phyloP scores from a whole-genome alignment of 805 yeast genomes.

The Pichia cephalocereana region DNA sequence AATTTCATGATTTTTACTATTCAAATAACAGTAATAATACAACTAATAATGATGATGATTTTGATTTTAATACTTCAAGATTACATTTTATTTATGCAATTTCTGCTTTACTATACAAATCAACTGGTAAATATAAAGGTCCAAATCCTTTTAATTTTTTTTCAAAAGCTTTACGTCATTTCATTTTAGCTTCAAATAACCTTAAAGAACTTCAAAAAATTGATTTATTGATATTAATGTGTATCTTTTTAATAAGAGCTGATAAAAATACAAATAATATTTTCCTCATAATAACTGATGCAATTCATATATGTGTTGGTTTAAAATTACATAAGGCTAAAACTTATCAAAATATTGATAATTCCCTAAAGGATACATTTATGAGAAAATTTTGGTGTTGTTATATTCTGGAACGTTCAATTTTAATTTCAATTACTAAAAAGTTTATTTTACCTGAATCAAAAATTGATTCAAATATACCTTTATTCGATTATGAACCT shows the following conservation, averaged over 20 bases:
- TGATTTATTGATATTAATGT: slow-evolving; percentile 43
- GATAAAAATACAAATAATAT: slow-evolving; percentile 50
- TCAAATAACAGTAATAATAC: neutral
- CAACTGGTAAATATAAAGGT: slow-evolving; percentile 48
- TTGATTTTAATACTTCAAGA: slow-evolving; percentile 45
- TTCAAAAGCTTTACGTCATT: slow-evolving; percentile 50
- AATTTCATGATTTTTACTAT: slow-evolving; percentile 42
- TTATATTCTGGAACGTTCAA: slow-evolving; percentile 52
- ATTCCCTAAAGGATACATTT: slow-evolving; percentile 27
- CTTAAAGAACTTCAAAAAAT: slow-evolving; percentile 35
- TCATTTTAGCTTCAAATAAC: slow-evolving; percentile 34
- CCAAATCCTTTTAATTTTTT: slow-evolving; percentile 48
- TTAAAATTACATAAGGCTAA: slow-evolving; percentile 29
- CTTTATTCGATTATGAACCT: slow-evolving; percentile 40
- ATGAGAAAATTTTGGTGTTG: slow-evolving; percentile 58
- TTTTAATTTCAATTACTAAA: slow-evolving; percentile 53
- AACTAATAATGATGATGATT: slow-evolving; percentile 17
- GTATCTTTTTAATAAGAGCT: slow-evolving; percentile 49
- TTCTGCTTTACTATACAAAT: slow-evolving; percentile 41
- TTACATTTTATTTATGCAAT: slow-evolving; percentile 48
- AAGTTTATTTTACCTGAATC: slow-evolving; percentile 45
- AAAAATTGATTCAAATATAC: slow-evolving; percentile 38
- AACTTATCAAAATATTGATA: slow-evolving; percentile 25
- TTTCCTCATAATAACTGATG: slow-evolving; percentile 44
- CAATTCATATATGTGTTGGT: slow-evolving; percentile 36